Percentiles rank a stretch among this genome's conserved stretches.
Conservation (phyloP, 2,329 filamentous ascomycete genomes). For the Ceratocystis variospora region DNA sequence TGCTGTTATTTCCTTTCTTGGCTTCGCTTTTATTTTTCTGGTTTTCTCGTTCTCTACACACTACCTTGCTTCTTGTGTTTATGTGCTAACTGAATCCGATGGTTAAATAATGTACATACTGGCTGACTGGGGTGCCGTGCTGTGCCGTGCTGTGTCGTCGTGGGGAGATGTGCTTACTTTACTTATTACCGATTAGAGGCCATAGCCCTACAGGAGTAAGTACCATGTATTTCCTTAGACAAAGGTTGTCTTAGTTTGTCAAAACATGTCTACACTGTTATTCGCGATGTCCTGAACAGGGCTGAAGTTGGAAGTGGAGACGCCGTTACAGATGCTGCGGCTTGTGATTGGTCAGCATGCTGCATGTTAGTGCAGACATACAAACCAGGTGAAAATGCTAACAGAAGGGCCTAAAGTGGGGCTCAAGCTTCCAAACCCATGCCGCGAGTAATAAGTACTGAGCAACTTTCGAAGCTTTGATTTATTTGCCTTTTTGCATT, state of each 20-base stretch:
- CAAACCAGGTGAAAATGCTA: neutral
- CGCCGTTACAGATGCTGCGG: neutral
- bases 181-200: no score
- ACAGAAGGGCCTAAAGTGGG: neutral
- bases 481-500: neutral
- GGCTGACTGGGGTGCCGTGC: neutral
- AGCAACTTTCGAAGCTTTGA: conserved; percentile 1
- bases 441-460: neutral
- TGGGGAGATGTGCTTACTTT: neutral
- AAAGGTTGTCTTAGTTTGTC: no score
- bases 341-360: neutral
- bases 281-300: neutral
- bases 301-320: neutral
- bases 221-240: no score
- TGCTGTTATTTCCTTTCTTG: neutral
- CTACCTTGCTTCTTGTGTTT: neutral
- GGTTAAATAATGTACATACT: neutral
- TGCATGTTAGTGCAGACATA: neutral
- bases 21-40: neutral
- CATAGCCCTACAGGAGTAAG: no score
- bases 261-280: neutral
- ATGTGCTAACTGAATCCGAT: neutral
- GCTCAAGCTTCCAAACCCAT: neutral
- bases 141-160: neutral
- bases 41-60: neutral